These are phyloP conservation scores for Trapa incisa DNA, from an alignment of 345 rosid genomes.

Conservation along the genomic window DNA sequence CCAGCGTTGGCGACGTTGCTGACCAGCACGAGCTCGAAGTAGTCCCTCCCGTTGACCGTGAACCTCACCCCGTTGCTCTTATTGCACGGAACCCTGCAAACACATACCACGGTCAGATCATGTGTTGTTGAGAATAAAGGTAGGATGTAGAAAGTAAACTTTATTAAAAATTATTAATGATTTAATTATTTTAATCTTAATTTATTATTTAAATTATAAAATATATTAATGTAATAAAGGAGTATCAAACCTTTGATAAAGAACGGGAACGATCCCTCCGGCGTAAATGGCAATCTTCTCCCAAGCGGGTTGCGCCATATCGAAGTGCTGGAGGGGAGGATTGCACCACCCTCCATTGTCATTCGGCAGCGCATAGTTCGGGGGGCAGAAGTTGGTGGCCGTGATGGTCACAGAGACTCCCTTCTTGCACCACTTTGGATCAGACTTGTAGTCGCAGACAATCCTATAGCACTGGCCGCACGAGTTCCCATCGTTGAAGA, in stretches of 20 bases:
- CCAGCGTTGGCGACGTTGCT: conserved; percentile 73
- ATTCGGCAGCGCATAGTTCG: conserved; percentile 53
- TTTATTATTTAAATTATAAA: too few relatives aligned
- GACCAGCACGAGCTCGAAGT: conserved; percentile 71
- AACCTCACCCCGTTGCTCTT: conserved; percentile 83
- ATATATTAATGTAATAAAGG: too few relatives aligned
- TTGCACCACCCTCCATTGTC: conserved; percentile 97
- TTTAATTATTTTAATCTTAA: too few relatives aligned
- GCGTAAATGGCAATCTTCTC: conserved; percentile 68
- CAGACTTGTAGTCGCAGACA: conserved; percentile 43
- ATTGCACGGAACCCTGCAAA: conserved; percentile 69
- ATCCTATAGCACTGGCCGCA: conserved; percentile 63
- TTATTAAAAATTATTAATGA: too few relatives aligned
- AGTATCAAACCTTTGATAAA: conserved; percentile 45
- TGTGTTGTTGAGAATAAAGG: too few relatives aligned
- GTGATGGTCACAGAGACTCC: conserved; percentile 51
- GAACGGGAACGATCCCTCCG: conserved; percentile 82
- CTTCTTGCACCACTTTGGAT: conserved; percentile 51
- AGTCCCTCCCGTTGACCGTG: conserved; percentile 66
- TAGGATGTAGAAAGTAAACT: too few relatives aligned
- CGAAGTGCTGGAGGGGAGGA: conserved; percentile 87
- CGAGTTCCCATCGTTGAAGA: conserved; percentile 57
- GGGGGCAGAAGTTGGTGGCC: conserved; percentile 77
- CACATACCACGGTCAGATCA: not conserved
- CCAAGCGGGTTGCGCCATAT: conserved; percentile 95